Base-by-base conservation (phyloP, 2,329 filamentous ascomycete genomes). In the Epichloe amarillans region DNA sequence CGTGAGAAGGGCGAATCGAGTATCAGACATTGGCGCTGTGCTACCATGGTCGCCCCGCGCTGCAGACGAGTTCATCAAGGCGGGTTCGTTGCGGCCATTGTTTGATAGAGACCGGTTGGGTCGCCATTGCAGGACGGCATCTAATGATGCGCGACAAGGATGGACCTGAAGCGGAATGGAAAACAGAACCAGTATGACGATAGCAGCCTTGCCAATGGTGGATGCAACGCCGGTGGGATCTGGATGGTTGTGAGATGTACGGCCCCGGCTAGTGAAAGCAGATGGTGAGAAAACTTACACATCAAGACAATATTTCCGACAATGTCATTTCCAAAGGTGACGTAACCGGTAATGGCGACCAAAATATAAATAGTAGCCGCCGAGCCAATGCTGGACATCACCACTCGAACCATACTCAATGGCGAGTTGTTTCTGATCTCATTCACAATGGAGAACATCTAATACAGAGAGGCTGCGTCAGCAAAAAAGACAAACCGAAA, bases 381-480 rank as follows among this genome's bases (percentile, higher is more conserved):
- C 33, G 85, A 84, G 19, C 93, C 93, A 58, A 95, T 95, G 60
- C 89, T 95, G 4, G 84, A 77, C 21, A 77, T 73, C 12, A 97
- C 82, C 8, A 98, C 90, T 15, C 79, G 77, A 0, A 88, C 84
- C 7, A 91, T 84, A 55, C 84, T 72, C 17, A 64, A 68, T 19
- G 88, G 88, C 3, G 86, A 86, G 66, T 89, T 88, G 63, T 95
- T 83, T 52, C 80, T 77, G 57, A 98, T 88, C 69, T 98, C 93
- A 61, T 98, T 98, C 43, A 98, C 72, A 57, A 98, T 95, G 11
- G 91, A 95, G 66, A 98, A 98, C 93, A 98, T 98, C 87, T 93
- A 58, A 0, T 2, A 33, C 1, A 14, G 35, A 8, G 3, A 30
- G n/a, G 38, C 30, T 4, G 26, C 54, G 71, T 66, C 50, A 60